Percentiles rank a stretch among this genome's conserved stretches.
These are phyloP conservation scores for Monosporascus sp. DNA, from an alignment of 2,329 filamentous ascomycete species.

Conservation along the genomic window DNA sequence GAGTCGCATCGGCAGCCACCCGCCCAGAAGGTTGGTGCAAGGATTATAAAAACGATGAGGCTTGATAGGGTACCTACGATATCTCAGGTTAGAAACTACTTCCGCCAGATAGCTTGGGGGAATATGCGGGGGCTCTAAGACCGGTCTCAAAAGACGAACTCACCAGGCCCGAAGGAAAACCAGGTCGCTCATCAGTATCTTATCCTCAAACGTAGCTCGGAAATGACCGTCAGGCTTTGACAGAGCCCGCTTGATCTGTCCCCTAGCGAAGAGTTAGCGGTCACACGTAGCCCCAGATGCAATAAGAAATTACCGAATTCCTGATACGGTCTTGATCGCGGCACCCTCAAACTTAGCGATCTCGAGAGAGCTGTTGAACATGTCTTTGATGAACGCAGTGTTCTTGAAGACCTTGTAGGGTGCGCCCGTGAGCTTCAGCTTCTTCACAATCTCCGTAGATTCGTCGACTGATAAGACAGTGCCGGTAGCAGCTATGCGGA, in stretches of 20 bases:
- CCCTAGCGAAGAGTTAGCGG: constrained; percentile 29
- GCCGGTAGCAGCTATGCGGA: constrained; percentile 90
- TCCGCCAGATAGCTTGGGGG: not conserved
- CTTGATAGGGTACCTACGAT: constrained; percentile 68
- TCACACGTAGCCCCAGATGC: too few relatives aligned
- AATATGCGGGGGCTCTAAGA: not conserved
- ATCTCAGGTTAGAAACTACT: not conserved
- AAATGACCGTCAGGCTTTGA: constrained; percentile 93
- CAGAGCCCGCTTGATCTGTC: constrained; percentile 94
- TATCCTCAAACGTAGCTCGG: constrained; percentile 97
- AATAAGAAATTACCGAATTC: constrained; percentile 51
- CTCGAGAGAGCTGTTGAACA: constrained; percentile 90
- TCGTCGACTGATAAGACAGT: constrained; percentile 93
- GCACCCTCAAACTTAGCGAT: constrained; percentile 98
- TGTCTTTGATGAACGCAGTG: constrained; percentile 96
- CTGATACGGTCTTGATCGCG: constrained; percentile 91
- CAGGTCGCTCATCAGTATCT: constrained; percentile 93
- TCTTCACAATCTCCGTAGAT: constrained; percentile 96
- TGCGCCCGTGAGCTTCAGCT: constrained; percentile 89
- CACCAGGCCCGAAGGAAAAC: constrained; percentile 90
- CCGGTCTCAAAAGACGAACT: not conserved
- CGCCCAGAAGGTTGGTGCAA: constrained; percentile 82
- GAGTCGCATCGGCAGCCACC: constrained; percentile 87
- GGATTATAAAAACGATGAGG: constrained; percentile 97
- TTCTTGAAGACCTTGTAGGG: constrained; percentile 99